Base-by-base conservation (phyloP, 179 eudicot species). In the Dionaea muscipula region DNA sequence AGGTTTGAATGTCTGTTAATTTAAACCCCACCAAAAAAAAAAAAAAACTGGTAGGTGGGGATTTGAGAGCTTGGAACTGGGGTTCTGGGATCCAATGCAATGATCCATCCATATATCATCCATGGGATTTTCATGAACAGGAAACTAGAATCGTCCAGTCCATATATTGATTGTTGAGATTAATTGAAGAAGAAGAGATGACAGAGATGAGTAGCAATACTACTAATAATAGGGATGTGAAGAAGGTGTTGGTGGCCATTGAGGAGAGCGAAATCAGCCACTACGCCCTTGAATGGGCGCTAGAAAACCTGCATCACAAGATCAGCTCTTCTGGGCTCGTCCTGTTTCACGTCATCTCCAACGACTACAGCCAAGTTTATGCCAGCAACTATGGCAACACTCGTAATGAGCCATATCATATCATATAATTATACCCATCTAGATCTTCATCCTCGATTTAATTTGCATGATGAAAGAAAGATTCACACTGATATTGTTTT, bases 171-270 rank as follows among this genome's bases (percentile, higher is more conserved):
- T n/a, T n/a, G n/a, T n/a, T n/a, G n/a, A 31, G 35, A 31, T 31
- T 31, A 31, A 31, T 31, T 11, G 10, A 31, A 11, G 35, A 7
- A 41, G 20, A 31, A 48, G n/a, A 41, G 24, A 61, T 59, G 69
- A 77, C 47, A 25, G 67, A 55, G 27, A 9, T 17, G 6, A 22
- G 25, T 2, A 2, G 15, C 39, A 33, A 55, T 13, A 38, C 51
- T 10, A 15, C 26, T 16, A 39, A 63, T 49, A 73, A 43, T 72
- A 76, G 69, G 69, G 69, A 60, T 66, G 71, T 80, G 57, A 76
- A 71, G 69, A 71, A 60, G 68, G 71, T 80, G 57, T 78, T 83
- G 84, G 72, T 80, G 36, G 91, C 81, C 7, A 71, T 83, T 5
- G 86, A 83, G 44, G 76, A 73, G 21, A 80, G 86, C 48, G 84